Percentiles rank a stretch among this genome's conserved stretches.
Evolutionary conservation across 129 eudicot genomes (phyloP).

Genomic region (Ambrosia artemisiifolia): DNA sequence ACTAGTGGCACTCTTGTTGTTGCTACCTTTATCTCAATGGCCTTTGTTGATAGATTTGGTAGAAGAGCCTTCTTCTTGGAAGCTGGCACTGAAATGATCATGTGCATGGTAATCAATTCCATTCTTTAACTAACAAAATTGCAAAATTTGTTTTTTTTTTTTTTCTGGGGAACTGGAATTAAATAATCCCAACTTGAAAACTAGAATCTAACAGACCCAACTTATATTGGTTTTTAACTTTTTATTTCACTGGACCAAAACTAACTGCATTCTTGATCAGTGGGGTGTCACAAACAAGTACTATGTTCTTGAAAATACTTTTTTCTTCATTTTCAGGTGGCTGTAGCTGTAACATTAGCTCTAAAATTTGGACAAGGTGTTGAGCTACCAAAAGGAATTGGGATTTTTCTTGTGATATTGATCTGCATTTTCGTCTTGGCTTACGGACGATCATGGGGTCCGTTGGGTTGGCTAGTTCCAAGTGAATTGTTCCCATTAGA

Average conservation of each 20-base stretch:
- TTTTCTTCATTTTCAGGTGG: conserved; percentile 49
- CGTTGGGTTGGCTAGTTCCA: conserved; percentile 91
- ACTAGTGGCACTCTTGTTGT: conserved; percentile 71
- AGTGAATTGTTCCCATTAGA: conserved; percentile 92
- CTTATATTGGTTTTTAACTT: too few species aligned
- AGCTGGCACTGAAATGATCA: conserved; percentile 78
- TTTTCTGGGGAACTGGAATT: background rate
- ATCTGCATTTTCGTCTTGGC: conserved; percentile 77
- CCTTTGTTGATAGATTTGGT: conserved; percentile 77
- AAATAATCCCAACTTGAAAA: too few species aligned
- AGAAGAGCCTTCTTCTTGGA: conserved; percentile 77
- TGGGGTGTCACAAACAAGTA: too few species aligned
- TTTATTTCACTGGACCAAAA: too few species aligned
- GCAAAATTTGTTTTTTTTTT: background rate
- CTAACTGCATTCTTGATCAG: too few species aligned
- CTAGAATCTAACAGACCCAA: too few species aligned
- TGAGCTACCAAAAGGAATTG: conserved; percentile 55
- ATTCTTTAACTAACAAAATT: background rate
- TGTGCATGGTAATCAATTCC: conserved; percentile 53
- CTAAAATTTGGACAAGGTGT: conserved; percentile 72
- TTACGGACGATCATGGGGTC: conserved; percentile 97
- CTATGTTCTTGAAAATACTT: background rate
- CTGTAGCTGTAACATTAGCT: conserved; percentile 61
- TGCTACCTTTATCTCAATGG: conserved; percentile 87
- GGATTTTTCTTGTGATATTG: conserved; percentile 59